These are phyloP conservation scores for Diaporthe australafricana DNA, from an alignment of 2,329 filamentous ascomycete species.

Conservation along the genomic window DNA sequence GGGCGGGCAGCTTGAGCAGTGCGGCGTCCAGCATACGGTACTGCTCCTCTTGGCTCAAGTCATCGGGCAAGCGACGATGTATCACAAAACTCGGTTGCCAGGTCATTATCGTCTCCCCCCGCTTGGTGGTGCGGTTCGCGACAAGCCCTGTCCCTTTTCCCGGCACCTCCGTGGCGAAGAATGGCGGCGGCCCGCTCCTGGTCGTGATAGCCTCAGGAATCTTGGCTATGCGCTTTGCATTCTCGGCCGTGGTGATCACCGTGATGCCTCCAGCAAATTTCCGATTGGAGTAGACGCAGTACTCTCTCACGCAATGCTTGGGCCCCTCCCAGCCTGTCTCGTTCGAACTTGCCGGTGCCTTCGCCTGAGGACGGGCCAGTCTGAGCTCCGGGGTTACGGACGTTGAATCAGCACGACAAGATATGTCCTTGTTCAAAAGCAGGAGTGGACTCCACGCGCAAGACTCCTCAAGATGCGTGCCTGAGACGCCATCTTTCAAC, in stretches of 20 bases:
- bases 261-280: constrained; percentile 38
- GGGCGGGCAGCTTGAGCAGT: constrained; percentile 37
- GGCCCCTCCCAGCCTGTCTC: constrained; percentile 31
- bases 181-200: constrained; percentile 17
- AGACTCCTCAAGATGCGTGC: neutral
- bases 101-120: constrained; percentile 42
- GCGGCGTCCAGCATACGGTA: constrained; percentile 41
- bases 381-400: too few species aligned
- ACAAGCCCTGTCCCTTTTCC: constrained; percentile 42
- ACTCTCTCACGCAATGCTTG: constrained; percentile 38
- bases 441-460: constrained; percentile 16
- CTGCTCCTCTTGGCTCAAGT: constrained; percentile 38
- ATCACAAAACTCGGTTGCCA: constrained; percentile 41
- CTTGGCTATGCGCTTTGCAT: constrained; percentile 31
- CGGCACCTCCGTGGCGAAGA: constrained; percentile 35
- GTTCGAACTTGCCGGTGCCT: constrained; percentile 4
- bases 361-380: neutral
- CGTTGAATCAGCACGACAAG: neutral
- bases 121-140: constrained; percentile 39
- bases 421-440: neutral
- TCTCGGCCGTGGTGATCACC: constrained; percentile 38
- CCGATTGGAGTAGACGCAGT: constrained; percentile 39
- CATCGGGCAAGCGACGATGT: constrained; percentile 40
- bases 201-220: constrained; percentile 20
- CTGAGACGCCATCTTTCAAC: neutral